Percentiles rank a stretch among this genome's conserved stretches.
phyloP scores from a whole-genome alignment of 805 yeast genomes.

The Brettanomyces sp. region DNA sequence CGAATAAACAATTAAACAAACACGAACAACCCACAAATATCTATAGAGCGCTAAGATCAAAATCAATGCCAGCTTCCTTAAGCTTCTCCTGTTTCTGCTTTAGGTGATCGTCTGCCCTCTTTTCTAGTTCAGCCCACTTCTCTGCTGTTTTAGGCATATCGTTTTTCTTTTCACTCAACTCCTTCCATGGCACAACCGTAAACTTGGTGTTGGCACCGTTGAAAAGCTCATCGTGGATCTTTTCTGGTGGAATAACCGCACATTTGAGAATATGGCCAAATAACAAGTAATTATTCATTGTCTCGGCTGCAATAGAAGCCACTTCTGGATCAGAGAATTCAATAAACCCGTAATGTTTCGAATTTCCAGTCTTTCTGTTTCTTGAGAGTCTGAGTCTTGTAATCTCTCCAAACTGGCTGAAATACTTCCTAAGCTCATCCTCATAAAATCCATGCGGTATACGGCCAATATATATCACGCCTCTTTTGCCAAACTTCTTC shows the following conservation, averaged over 20 bases:
- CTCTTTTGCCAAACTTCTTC: constrained; percentile 27
- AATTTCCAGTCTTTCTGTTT: constrained; percentile 81
- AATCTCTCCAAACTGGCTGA: constrained; percentile 84
- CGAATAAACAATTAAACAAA: background rate
- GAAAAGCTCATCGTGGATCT: constrained; percentile 50
- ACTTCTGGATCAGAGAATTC: constrained; percentile 70
- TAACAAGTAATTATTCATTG: constrained; percentile 90
- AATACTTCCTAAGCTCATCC: constrained; percentile 66
- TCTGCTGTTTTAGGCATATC: constrained; percentile 50
- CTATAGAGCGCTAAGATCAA: constrained; percentile 17
- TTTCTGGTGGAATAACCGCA: constrained; percentile 43
- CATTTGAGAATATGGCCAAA: constrained; percentile 78
- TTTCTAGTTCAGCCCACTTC: constrained; percentile 46
- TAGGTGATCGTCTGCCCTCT: constrained; percentile 33
- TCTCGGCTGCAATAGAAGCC: constrained; percentile 83
- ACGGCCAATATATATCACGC: constrained; percentile 83
- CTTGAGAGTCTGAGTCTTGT: constrained; percentile 73
- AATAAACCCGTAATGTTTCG: constrained; percentile 86
- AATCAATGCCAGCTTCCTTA: constrained; percentile 51
- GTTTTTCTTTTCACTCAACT: constrained; percentile 41
- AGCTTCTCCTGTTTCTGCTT: constrained; percentile 39
- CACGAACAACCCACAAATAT: background rate
- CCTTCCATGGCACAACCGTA: constrained; percentile 51
- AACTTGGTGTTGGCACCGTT: constrained; percentile 45
- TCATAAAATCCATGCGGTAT: constrained; percentile 91